Conservation (phyloP, 345 rosid genomes). For the Hibiscus mutabilis region DNA sequence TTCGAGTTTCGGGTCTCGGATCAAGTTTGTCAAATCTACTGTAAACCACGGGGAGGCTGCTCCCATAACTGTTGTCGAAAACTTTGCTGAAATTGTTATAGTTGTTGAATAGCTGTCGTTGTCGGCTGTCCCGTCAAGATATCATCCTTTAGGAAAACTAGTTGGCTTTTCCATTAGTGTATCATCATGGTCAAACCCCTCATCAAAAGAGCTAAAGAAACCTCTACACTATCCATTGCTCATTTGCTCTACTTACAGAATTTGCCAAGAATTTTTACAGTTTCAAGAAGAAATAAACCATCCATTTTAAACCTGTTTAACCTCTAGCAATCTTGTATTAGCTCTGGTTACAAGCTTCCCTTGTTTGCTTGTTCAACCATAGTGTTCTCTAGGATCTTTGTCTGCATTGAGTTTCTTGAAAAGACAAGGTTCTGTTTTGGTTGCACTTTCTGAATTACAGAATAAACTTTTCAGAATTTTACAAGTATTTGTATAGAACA, state of each 20-base stretch:
- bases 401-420: neutral
- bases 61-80: no score
- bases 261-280: neutral
- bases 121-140: no score
- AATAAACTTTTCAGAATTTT: neutral
- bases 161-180: constrained; percentile 16
- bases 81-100: no score
- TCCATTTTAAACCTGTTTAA: neutral
- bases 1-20: no score
- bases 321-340: neutral
- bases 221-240: constrained; percentile 2
- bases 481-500: neutral
- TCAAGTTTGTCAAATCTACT: no score
- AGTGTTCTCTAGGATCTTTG: no score
- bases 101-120: no score
- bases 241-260: neutral
- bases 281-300: neutral
- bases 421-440: neutral
- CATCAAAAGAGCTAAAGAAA: constrained; percentile 15
- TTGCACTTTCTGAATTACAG: constrained; percentile 5
- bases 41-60: no score
- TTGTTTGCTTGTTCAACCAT: no score
- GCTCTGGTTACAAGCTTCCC: neutral
- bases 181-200: constrained; percentile 16
- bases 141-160: neutral